Percentiles rank a stretch among this genome's conserved stretches.
Evolutionary conservation across 2,329 filamentous ascomycete genomes (phyloP).

Genomic region (Ciborinia camelliae): DNA sequence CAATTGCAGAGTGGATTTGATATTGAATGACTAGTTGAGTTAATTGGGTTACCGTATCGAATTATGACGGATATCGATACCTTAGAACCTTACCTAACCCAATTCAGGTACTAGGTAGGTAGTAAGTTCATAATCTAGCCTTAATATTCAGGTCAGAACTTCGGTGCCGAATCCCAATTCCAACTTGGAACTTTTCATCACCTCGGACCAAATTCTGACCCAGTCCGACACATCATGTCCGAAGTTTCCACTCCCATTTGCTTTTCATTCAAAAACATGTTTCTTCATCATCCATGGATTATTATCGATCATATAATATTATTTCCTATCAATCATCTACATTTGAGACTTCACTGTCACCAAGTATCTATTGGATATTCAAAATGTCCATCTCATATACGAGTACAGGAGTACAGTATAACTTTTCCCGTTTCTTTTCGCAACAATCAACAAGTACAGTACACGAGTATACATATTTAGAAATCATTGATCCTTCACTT

Average conservation of each 20-base stretch:
- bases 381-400: too few species aligned
- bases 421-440: not conserved
- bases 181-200: too few species aligned
- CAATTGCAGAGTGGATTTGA: slow-evolving; percentile 11
- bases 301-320: too few species aligned
- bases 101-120: not conserved
- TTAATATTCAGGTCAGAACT: not conserved
- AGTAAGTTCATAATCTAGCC: not conserved
- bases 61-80: slow-evolving; percentile 1
- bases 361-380: too few species aligned
- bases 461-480: too few species aligned
- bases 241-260: too few species aligned
- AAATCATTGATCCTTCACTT: not conserved
- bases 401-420: too few species aligned
- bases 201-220: not conserved
- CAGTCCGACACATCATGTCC: too few species aligned
- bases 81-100: too few species aligned
- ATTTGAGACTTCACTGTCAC: too few species aligned
- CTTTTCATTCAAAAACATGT: not conserved
- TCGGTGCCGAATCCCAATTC: not conserved
- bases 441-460: too few species aligned
- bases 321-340: not conserved
- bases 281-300: too few species aligned
- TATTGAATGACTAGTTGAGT: not conserved
- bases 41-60: slow-evolving; percentile 2